A percentile compares a stretch with the other conserved stretches of the same genome.
Conservation (phyloP, 352 stramenopile species). For the Thraustochytrium striatum region DNA sequence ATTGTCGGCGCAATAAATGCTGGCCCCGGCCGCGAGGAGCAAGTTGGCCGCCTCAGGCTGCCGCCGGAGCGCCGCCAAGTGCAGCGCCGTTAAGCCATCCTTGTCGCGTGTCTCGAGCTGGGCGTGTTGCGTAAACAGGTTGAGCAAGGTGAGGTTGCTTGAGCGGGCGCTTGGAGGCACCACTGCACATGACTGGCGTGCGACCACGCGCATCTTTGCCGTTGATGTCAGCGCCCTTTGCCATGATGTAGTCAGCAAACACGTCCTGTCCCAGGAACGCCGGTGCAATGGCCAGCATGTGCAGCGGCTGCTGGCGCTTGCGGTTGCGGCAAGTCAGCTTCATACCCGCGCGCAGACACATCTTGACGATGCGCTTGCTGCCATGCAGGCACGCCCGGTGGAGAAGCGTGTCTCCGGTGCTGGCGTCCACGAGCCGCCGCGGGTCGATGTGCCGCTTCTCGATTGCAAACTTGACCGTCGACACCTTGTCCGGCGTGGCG, state of each 20-base stretch:
- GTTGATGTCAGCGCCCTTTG: slow-evolving; percentile 51
- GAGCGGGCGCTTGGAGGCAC: slow-evolving; percentile 62
- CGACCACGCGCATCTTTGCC: slow-evolving; percentile 57
- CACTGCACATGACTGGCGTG: slow-evolving; percentile 66
- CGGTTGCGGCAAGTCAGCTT: slow-evolving; percentile 67
- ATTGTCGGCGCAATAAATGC: neutral
- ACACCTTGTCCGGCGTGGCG: slow-evolving; percentile 58
- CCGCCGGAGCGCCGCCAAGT: slow-evolving; percentile 67
- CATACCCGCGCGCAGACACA: slow-evolving; percentile 69
- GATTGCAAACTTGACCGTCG: slow-evolving; percentile 65
- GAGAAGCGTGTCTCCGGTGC: slow-evolving; percentile 66
- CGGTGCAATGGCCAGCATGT: slow-evolving; percentile 68
- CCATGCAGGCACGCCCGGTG: slow-evolving; percentile 66
- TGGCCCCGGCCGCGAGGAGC: slow-evolving; percentile 62
- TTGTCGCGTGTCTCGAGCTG: slow-evolving; percentile 62
- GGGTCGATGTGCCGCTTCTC: slow-evolving; percentile 70
- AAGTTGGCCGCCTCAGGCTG: slow-evolving; percentile 60
- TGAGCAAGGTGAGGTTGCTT: slow-evolving; percentile 60
- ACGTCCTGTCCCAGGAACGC: slow-evolving; percentile 65
- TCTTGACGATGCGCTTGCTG: slow-evolving; percentile 71
- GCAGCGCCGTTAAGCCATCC: slow-evolving; percentile 71
- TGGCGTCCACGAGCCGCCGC: slow-evolving; percentile 60
- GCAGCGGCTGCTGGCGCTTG: slow-evolving; percentile 63
- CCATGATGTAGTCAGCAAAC: slow-evolving; percentile 59
- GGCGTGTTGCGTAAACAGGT: slow-evolving; percentile 52